phyloP scores from a whole-genome alignment of 768 basidiomycete genomes.

The Tremella mesenterica region DNA sequence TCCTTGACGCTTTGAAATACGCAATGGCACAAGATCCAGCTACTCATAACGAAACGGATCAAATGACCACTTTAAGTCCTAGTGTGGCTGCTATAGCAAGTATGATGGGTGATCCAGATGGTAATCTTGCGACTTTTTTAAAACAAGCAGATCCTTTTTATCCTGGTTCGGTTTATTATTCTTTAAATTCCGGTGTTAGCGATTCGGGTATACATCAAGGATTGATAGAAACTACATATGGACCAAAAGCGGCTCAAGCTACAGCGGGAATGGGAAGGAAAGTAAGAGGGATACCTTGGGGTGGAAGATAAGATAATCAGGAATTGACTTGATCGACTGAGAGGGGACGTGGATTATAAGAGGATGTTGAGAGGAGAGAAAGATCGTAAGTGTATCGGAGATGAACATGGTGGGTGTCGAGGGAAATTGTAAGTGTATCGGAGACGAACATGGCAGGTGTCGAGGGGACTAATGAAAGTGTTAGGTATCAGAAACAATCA shows the following conservation, averaged over 20 bases:
- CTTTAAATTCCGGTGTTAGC: neutral
- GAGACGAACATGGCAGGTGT: too few species aligned
- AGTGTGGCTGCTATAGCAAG: conserved; percentile 55
- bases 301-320: too few species aligned
- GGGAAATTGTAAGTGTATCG: neutral
- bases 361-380: neutral
- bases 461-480: neutral
- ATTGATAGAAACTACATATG: conserved; percentile 5
- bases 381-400: neutral
- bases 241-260: neutral
- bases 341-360: neutral
- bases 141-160: conserved; percentile 14
- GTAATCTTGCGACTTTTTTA: conserved; percentile 52
- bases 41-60: conserved; percentile 47
- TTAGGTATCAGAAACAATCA: too few species aligned
- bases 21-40: conserved; percentile 50
- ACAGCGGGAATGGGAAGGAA: neutral
- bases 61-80: conserved; percentile 47
- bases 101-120: conserved; percentile 57
- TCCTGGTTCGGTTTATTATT: conserved; percentile 10
- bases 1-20: conserved; percentile 56
- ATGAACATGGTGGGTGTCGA: neutral
- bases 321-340: neutral
- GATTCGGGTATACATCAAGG: conserved; percentile 5
- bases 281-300: neutral